phyloP scores from a whole-genome alignment of 2,329 filamentous ascomycete species.

The Hypoxylon sp. region DNA sequence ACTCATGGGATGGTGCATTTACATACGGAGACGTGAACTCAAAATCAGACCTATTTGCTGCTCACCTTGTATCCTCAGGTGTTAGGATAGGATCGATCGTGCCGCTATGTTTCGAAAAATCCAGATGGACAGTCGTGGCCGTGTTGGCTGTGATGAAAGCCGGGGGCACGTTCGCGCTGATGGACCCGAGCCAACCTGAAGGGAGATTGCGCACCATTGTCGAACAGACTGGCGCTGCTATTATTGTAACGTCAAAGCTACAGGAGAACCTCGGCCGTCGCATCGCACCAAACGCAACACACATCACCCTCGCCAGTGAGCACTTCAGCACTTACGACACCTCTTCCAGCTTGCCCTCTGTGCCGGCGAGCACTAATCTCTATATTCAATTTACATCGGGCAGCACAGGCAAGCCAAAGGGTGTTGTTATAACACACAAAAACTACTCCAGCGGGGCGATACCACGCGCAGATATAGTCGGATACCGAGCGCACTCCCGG shows the following conservation, averaged over 20 bases:
- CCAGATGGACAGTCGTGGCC: slow-evolving; percentile 62
- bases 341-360: slow-evolving; percentile 43
- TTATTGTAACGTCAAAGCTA: slow-evolving; percentile 59
- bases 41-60: slow-evolving; percentile 60
- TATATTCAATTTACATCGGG: slow-evolving; percentile 77
- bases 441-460: slow-evolving; percentile 64
- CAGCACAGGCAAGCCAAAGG: slow-evolving; percentile 75
- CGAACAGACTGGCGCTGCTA: slow-evolving; percentile 59
- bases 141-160: slow-evolving; percentile 65
- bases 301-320: slow-evolving; percentile 54
- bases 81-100: slow-evolving; percentile 59
- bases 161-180: slow-evolving; percentile 64
- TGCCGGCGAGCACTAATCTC: slow-evolving; percentile 61
- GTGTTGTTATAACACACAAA: slow-evolving; percentile 67
- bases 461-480: slow-evolving; percentile 60
- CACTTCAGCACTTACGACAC: slow-evolving; percentile 45
- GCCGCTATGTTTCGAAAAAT: slow-evolving; percentile 68
- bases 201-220: slow-evolving; percentile 62
- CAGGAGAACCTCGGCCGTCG: slow-evolving; percentile 58
- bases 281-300: slow-evolving; percentile 56
- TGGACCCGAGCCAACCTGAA: slow-evolving; percentile 63
- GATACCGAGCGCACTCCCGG: slow-evolving; percentile 59
- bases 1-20: slow-evolving; percentile 65
- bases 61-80: slow-evolving; percentile 57
- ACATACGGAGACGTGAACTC: slow-evolving; percentile 63